Base-by-base conservation (phyloP, 352 stramenopile species). In the Elongisporangium senticosum region DNA sequence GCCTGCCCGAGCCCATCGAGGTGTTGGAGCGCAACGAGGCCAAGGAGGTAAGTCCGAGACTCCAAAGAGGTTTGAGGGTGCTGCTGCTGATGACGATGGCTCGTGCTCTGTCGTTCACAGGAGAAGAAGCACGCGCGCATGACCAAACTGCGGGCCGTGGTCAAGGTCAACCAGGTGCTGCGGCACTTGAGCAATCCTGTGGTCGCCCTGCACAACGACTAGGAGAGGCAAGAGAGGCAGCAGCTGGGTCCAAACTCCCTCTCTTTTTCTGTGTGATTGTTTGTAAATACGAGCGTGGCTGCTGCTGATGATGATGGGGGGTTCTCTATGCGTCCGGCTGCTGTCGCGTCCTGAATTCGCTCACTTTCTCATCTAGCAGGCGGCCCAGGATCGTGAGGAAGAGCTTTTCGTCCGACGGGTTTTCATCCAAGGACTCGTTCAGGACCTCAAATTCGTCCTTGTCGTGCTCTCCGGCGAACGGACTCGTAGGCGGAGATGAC, bases 391-490 rank as follows among this genome's bases (percentile, higher is more conserved):
- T 72, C 47, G 51, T 64, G 13, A 94, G 61, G 57, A 91, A 94
- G 20, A 89, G 70, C 56, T 89, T 87, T 62, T 94, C 84, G 59
- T 89, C 78, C 53, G 84, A 69, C 24, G 74, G 33, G 49, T 80
- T 75, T 52, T 72, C 73, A 55, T 92, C 82, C 14, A 90, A 56
- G 7, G 64, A 65, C 19, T 86, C 72, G 50, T 90, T 89, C 37
- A 92, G 61, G 24, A 79, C 47, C 51, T 90, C 83, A 66, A 93
- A 90, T 55, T 93, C 83, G 59, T 93, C 79, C 55, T 83, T 87
- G 24, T 88, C 79, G 7, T 70, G 63, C 48, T 87, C 77, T 19
- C 52, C 51, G 14, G 64, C 69, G 50, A 89, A 64, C 51, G 33
- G 56, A 26, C 58, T 66, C 37, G 37, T 58, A 15, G 49, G 61